Evolutionary conservation across 2,329 filamentous ascomycete genomes (phyloP).

Genomic region (Hysterium pulicare): DNA sequence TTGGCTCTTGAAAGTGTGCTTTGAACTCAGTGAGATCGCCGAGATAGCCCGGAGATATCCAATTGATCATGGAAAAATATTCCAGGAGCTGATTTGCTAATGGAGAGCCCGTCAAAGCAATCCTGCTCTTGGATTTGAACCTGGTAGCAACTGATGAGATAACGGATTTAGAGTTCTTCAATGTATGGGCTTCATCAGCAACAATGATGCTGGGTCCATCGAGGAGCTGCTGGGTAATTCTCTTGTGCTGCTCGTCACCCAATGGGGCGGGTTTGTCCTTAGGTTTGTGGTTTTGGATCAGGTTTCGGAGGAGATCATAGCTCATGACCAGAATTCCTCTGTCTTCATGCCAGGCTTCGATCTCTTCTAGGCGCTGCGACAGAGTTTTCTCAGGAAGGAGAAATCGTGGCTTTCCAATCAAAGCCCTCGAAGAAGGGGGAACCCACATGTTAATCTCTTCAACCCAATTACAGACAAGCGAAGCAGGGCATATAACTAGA

Average conservation of each 20-base stretch:
- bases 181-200: slow-evolving; percentile 77
- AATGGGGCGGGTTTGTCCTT: slow-evolving; percentile 21
- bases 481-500: slow-evolving; percentile 72
- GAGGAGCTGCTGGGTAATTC: slow-evolving; percentile 48
- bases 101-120: slow-evolving; percentile 84
- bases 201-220: slow-evolving; percentile 68
- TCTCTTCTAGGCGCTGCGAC: slow-evolving; percentile 41
- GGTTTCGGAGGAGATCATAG: slow-evolving; percentile 63
- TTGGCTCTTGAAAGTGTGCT: slow-evolving; percentile 67
- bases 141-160: slow-evolving; percentile 53
- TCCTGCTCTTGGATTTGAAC: slow-evolving; percentile 67
- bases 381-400: slow-evolving; percentile 46
- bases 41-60: slow-evolving; percentile 77
- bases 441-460: slow-evolving; percentile 74
- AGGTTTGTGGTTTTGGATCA: slow-evolving; percentile 37
- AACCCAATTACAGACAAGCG: slow-evolving; percentile 76
- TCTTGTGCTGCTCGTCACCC: slow-evolving; percentile 37
- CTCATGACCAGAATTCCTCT: slow-evolving; percentile 77
- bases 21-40: slow-evolving; percentile 67
- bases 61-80: slow-evolving; percentile 84
- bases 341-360: slow-evolving; percentile 58
- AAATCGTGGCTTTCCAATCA: slow-evolving; percentile 56
- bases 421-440: slow-evolving; percentile 18
- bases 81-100: slow-evolving; percentile 80
- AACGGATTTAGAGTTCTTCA: slow-evolving; percentile 64